A percentile compares a stretch with the other conserved stretches of the same genome.
phyloP scores from a whole-genome alignment of 2,329 filamentous ascomycete genomes.

The Fusarium proliferatum region DNA sequence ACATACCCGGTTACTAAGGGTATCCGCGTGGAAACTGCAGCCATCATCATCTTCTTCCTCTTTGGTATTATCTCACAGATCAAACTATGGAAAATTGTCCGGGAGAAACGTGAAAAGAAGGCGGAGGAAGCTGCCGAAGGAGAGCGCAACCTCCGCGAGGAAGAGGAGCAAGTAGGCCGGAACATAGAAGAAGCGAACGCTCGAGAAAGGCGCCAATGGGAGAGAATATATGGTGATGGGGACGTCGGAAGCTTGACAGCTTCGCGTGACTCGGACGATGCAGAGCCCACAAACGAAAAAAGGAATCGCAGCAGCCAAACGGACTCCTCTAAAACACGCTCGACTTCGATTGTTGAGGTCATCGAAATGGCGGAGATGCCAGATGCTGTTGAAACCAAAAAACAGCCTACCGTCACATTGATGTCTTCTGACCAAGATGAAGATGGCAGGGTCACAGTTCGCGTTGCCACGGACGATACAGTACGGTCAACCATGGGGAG shows the following conservation, averaged over 20 bases:
- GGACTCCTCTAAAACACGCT: conserved; percentile 50
- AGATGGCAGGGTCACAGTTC: conserved; percentile 63
- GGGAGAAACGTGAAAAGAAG: conserved; percentile 67
- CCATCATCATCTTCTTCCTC: conserved; percentile 78
- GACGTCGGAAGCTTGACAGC: conserved; percentile 49
- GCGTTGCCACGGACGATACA: conserved; percentile 62
- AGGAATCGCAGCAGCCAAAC: conserved; percentile 49
- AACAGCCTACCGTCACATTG: conserved; percentile 49
- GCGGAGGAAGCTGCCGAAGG: conserved; percentile 62
- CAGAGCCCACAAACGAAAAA: conserved; percentile 62
- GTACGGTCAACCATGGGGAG: conserved; percentile 43
- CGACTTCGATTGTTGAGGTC: conserved; percentile 54
- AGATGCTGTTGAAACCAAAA: conserved; percentile 45
- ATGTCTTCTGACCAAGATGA: conserved; percentile 56
- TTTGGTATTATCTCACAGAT: conserved; percentile 86
- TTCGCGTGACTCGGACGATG: conserved; percentile 64
- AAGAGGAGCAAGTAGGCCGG: conserved; percentile 77
- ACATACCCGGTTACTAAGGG: conserved; percentile 89
- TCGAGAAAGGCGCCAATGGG: conserved; percentile 77
- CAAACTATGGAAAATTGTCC: conserved; percentile 85
- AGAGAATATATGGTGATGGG: conserved; percentile 77
- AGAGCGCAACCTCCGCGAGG: conserved; percentile 65
- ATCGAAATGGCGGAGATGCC: conserved; percentile 68
- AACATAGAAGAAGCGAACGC: conserved; percentile 71
- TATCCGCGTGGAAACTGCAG: conserved; percentile 85